Evolutionary conservation across 768 basidiomycete species (phyloP).

Genomic region (Auricularia auricula-judae): DNA sequence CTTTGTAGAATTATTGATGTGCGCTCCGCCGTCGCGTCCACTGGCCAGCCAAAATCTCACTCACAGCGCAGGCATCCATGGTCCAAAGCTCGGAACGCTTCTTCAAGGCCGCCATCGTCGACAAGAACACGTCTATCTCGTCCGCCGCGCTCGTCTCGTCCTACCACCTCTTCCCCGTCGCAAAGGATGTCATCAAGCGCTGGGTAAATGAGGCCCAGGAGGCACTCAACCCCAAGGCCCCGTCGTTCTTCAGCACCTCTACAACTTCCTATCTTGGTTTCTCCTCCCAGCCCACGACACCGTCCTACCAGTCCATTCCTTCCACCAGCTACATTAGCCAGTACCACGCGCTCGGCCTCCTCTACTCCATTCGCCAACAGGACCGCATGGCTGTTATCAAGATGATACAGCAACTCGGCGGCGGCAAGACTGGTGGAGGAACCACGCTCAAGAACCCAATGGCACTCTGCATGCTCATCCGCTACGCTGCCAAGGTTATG

Average conservation of each 20-base stretch:
- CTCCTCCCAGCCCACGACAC: slow-evolving; percentile 33
- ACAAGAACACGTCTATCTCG: slow-evolving; percentile 89
- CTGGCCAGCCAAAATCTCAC: not conserved
- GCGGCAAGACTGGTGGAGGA: slow-evolving; percentile 73
- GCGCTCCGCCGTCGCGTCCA: slow-evolving; percentile 23
- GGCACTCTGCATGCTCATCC: slow-evolving; percentile 97
- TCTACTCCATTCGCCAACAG: slow-evolving; percentile 92
- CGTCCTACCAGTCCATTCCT: slow-evolving; percentile 64
- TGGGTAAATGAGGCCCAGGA: slow-evolving; percentile 99
- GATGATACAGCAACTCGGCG: slow-evolving; percentile 96
- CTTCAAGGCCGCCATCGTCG: slow-evolving; percentile 98
- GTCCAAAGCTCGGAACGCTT: slow-evolving; percentile 96
- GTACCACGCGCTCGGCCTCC: slow-evolving; percentile 89
- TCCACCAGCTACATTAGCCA: slow-evolving; percentile 91
- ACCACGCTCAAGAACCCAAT: slow-evolving; percentile 88
- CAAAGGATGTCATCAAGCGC: slow-evolving; percentile 92
- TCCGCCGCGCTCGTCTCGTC: slow-evolving; percentile 95
- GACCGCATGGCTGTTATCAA: slow-evolving; percentile 99
- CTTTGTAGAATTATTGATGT: slow-evolving; percentile 96
- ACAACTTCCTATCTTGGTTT: slow-evolving; percentile 65
- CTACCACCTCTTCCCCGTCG: slow-evolving; percentile 88
- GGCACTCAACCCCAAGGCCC: slow-evolving; percentile 75
- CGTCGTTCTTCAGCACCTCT: slow-evolving; percentile 47
- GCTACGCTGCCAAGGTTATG: slow-evolving; percentile 97
- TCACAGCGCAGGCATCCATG: slow-evolving; percentile 66